Evolutionary conservation across 352 stramenopile genomes (phyloP).

Genomic region (Pythium chondricola): DNA sequence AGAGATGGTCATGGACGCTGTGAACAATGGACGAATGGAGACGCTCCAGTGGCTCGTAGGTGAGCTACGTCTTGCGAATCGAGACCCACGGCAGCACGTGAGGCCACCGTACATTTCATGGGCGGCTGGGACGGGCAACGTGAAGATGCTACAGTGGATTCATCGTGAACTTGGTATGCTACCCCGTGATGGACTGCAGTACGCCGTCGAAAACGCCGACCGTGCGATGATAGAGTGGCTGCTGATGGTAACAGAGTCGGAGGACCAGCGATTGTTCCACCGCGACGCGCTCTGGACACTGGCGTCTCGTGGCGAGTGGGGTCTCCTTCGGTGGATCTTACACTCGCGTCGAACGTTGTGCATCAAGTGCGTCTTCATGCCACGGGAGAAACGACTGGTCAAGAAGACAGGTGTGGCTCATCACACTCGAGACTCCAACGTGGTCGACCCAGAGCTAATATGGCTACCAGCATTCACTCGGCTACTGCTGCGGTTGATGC

Average conservation of each 20-base stretch:
- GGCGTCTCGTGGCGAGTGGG: neutral
- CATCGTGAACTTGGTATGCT: neutral
- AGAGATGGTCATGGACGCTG: neutral
- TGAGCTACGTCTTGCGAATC: neutral
- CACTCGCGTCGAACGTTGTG: neutral
- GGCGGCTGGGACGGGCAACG: neutral
- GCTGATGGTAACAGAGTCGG: neutral
- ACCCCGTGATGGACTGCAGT: neutral
- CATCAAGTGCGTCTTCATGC: neutral
- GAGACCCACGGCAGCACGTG: neutral
- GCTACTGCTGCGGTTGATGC: neutral
- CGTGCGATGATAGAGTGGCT: constrained; percentile 1
- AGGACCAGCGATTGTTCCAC: neutral
- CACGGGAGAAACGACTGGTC: neutral
- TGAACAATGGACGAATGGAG: constrained; percentile 1
- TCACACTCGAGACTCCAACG: too few species aligned
- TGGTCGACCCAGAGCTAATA: too few species aligned
- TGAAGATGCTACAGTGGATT: constrained; percentile 3
- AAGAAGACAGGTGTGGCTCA: too few species aligned
- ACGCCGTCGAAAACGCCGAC: neutral
- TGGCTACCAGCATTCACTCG: constrained; percentile 1
- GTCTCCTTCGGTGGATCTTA: constrained; percentile 1
- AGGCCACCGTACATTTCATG: neutral
- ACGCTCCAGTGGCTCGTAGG: constrained; percentile 1
- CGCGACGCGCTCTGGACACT: neutral